Percentiles rank a stretch among this genome's conserved stretches.
These are phyloP conservation scores for Staphylotrichum tortipilum DNA, from an alignment of 495 filamentous ascomycete genomes.

Conservation along the genomic window DNA sequence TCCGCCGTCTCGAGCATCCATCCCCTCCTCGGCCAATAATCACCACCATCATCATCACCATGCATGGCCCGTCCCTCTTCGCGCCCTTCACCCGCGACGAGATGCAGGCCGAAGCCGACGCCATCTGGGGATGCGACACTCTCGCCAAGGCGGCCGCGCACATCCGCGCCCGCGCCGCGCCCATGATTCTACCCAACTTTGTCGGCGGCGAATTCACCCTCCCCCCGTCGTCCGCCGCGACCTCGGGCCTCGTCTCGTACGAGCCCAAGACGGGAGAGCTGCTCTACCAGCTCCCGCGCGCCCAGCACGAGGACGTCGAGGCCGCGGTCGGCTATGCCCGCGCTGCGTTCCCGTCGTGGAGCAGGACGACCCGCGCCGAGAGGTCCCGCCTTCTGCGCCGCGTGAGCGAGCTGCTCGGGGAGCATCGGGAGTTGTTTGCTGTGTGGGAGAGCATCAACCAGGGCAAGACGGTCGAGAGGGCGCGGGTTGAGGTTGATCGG, in stretches of 20 bases:
- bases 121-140: constrained; percentile 11
- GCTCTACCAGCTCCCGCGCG: constrained; percentile 11
- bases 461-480: constrained; percentile 21
- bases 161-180: neutral
- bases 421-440: constrained; percentile 19
- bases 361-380: constrained; percentile 16
- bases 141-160: constrained; percentile 10
- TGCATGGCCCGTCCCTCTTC: no score
- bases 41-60: neutral
- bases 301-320: constrained; percentile 8
- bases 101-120: no score
- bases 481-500: constrained; percentile 19
- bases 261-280: constrained; percentile 18
- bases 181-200: constrained; percentile 10
- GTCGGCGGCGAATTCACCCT: constrained; percentile 6
- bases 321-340: constrained; percentile 14
- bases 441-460: constrained; percentile 27
- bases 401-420: constrained; percentile 16
- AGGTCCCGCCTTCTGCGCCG: constrained; percentile 15
- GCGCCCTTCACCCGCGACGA: no score
- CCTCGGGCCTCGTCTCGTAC: constrained; percentile 8
- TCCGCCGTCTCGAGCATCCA: no score
- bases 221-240: neutral
- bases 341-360: constrained; percentile 17
- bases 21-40: no score